A percentile compares a stretch with the other conserved stretches of the same genome.
phyloP scores from a whole-genome alignment of 1,284 basidiomycete species.

The Anthracocystis walkeri region DNA sequence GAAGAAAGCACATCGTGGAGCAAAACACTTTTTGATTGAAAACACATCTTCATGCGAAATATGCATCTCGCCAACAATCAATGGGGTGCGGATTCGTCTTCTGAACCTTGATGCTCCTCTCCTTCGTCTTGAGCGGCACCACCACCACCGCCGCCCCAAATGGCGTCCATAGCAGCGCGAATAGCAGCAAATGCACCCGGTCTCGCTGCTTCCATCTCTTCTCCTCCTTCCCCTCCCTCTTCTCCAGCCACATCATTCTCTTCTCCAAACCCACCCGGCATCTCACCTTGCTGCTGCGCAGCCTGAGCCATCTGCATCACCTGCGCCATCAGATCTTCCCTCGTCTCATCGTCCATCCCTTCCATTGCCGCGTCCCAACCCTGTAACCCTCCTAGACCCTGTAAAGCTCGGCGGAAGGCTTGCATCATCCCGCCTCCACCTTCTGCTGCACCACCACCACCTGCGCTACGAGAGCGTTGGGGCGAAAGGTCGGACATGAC shows the following conservation, averaged over 20 bases:
- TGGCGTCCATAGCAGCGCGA: slow-evolving; percentile 37
- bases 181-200: slow-evolving; percentile 38
- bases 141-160: slow-evolving; percentile 31
- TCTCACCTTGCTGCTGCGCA: slow-evolving; percentile 15
- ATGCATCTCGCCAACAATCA: neutral
- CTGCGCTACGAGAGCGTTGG: neutral
- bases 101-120: slow-evolving; percentile 3
- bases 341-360: slow-evolving; percentile 60
- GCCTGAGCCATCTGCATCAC: slow-evolving; percentile 48
- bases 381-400: slow-evolving; percentile 29
- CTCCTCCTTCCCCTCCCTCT: slow-evolving; percentile 12
- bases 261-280: slow-evolving; percentile 39
- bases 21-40: neutral
- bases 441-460: neutral
- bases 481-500: slow-evolving; percentile 18
- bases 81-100: neutral
- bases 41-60: neutral
- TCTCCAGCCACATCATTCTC: slow-evolving; percentile 10
- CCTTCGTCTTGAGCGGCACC: slow-evolving; percentile 10
- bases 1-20: no score
- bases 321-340: slow-evolving; percentile 56
- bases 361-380: slow-evolving; percentile 57
- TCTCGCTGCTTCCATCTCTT: slow-evolving; percentile 10
- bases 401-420: slow-evolving; percentile 40
- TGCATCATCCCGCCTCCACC: slow-evolving; percentile 31